Percentiles rank a stretch among this genome's conserved stretches.
These are phyloP conservation scores for Pseudotulostoma volvatum DNA, from an alignment of 495 filamentous ascomycete species.

Conservation along the genomic window DNA sequence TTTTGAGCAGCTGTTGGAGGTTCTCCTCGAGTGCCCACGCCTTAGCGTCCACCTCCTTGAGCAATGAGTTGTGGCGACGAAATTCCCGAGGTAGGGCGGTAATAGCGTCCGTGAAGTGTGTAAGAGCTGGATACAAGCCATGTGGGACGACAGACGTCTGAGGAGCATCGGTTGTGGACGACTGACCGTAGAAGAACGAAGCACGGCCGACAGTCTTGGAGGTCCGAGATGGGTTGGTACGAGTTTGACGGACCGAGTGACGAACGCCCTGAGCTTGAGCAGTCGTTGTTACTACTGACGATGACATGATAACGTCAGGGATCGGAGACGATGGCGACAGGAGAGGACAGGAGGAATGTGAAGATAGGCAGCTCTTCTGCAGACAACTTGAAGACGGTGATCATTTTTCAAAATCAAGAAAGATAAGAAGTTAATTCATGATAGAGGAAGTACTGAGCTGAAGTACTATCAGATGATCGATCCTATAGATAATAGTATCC, in stretches of 20 bases:
- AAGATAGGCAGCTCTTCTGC: no score
- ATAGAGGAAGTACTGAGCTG: no score
- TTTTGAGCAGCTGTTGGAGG: slow-evolving; percentile 52
- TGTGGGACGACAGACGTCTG: slow-evolving; percentile 25
- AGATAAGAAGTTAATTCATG: no score
- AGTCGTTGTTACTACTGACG: slow-evolving; percentile 1
- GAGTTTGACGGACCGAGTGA: slow-evolving; percentile 41
- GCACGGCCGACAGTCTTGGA: slow-evolving; percentile 39
- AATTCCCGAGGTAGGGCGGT: slow-evolving; percentile 88
- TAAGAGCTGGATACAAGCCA: slow-evolving; percentile 81
- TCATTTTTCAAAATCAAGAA: no score
- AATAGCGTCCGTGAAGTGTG: slow-evolving; percentile 85
- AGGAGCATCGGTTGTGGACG: slow-evolving; percentile 18
- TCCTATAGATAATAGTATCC: no score
- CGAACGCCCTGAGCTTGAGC: slow-evolving; percentile 22
- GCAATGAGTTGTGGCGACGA: slow-evolving; percentile 78
- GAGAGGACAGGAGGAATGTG: no score
- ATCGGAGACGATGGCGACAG: no score
- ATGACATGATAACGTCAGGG: neutral
- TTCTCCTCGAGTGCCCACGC: slow-evolving; percentile 39
- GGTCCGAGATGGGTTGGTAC: slow-evolving; percentile 43
- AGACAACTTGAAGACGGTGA: no score
- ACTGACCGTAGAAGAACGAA: slow-evolving; percentile 26
- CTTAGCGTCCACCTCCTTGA: slow-evolving; percentile 97
- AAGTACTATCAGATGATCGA: no score